These are phyloP conservation scores for Bjerkandera adusta DNA, from an alignment of 1,284 basidiomycete genomes.

Conservation along the genomic window DNA sequence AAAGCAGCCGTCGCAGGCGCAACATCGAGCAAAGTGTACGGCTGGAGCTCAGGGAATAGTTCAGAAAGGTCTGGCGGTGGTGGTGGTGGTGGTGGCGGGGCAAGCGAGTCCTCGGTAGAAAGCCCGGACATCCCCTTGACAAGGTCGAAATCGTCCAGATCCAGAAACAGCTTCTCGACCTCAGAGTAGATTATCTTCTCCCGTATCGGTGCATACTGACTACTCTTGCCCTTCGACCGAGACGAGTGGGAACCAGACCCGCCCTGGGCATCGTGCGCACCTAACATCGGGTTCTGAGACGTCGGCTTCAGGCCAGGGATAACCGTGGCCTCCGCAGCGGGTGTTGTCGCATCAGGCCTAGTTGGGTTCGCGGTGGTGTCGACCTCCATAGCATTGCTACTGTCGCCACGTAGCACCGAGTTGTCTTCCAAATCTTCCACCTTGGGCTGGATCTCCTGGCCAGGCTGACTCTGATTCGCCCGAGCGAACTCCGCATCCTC, in stretches of 20 bases:
- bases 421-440: conserved; percentile 62
- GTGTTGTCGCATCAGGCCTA: conserved; percentile 1
- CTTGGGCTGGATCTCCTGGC: conserved; percentile 49
- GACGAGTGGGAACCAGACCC: conserved; percentile 22
- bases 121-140: conserved; percentile 38
- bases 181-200: conserved; percentile 59
- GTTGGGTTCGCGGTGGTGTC: conserved; percentile 23
- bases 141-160: conserved; percentile 39
- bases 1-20: conserved; percentile 25
- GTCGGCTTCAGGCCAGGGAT: conserved; percentile 24
- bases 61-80: conserved; percentile 48
- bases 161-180: conserved; percentile 57
- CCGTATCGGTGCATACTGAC: conserved; percentile 53
- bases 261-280: conserved; percentile 13
- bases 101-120: conserved; percentile 34
- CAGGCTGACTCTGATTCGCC: conserved; percentile 27
- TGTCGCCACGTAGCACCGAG: conserved; percentile 35
- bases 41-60: conserved; percentile 65
- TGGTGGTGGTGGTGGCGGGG: conserved; percentile 34
- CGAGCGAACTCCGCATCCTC: conserved; percentile 32
- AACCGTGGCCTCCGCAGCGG: conserved; percentile 10
- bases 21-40: conserved; percentile 51
- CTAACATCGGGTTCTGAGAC: conserved; percentile 48
- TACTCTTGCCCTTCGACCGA: conserved; percentile 35
- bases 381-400: conserved; percentile 33